Evolutionary conservation across 1,139 yeast species (phyloP).

Genomic region (Geotrichum citri-aurantii): DNA sequence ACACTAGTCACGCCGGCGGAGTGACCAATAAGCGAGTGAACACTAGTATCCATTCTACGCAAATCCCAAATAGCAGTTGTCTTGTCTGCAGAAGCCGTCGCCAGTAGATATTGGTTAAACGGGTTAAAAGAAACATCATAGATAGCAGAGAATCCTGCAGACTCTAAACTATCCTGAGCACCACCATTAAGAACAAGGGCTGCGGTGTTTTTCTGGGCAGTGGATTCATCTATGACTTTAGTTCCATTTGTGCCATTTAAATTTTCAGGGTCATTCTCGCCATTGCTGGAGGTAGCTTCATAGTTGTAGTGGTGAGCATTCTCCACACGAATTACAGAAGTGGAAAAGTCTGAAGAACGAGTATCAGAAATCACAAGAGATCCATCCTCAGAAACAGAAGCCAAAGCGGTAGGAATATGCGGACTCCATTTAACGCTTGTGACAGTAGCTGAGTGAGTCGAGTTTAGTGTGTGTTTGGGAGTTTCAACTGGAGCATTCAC

Average conservation of each 20-base stretch:
- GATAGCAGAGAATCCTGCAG: conserved; percentile 42
- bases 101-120: conserved; percentile 48
- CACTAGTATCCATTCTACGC: conserved; percentile 37
- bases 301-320: conserved; percentile 28
- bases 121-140: conserved; percentile 65
- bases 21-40: conserved; percentile 23
- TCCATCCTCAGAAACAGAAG: conserved; percentile 70
- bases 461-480: conserved; percentile 7
- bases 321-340: conserved; percentile 13
- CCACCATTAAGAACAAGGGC: conserved; percentile 38
- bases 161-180: conserved; percentile 53
- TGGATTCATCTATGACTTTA: neutral
- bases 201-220: neutral
- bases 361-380: conserved; percentile 65
- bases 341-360: conserved; percentile 35
- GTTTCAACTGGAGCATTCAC: conserved; percentile 31
- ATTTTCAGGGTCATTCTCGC: conserved; percentile 35
- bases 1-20: conserved; percentile 16
- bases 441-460: conserved; percentile 46
- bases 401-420: conserved; percentile 49
- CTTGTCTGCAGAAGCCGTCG: conserved; percentile 67
- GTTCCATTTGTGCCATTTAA: neutral
- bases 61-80: conserved; percentile 62
- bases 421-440: conserved; percentile 45
- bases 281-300: conserved; percentile 55